Percentiles rank a stretch among this genome's conserved stretches.
Evolutionary conservation across 495 filamentous ascomycete genomes (phyloP).

Genomic region (Talaromyces liani): DNA sequence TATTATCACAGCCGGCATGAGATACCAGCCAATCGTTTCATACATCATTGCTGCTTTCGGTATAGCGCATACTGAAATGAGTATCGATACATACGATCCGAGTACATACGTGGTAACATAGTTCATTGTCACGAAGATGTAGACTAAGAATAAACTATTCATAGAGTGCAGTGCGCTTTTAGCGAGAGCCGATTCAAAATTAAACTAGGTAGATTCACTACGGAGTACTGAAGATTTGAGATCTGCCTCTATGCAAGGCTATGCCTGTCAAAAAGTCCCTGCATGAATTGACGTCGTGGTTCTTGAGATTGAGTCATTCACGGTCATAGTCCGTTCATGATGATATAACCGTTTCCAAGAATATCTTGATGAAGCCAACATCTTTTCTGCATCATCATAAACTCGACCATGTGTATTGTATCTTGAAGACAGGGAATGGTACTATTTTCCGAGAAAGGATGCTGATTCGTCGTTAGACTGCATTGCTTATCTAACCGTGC

Average conservation of each 20-base stretch:
- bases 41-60: background rate
- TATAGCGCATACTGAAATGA: background rate
- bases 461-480: background rate
- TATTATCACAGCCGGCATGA: constrained; percentile 13
- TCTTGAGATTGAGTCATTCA: background rate
- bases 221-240: background rate
- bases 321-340: background rate
- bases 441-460: background rate
- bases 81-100: background rate
- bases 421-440: background rate
- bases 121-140: background rate
- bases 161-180: too few relatives aligned
- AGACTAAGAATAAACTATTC: background rate
- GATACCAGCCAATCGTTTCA: constrained; percentile 22
- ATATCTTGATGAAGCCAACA: background rate
- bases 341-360: background rate
- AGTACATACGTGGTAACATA: background rate
- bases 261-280: background rate
- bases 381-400: background rate
- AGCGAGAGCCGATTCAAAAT: background rate
- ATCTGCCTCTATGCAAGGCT: background rate
- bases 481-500: background rate
- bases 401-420: background rate
- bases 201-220: background rate
- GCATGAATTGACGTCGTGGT: background rate